These are phyloP conservation scores for Vigna radiata DNA, from an alignment of 306 rosid species.

Conservation along the genomic window DNA sequence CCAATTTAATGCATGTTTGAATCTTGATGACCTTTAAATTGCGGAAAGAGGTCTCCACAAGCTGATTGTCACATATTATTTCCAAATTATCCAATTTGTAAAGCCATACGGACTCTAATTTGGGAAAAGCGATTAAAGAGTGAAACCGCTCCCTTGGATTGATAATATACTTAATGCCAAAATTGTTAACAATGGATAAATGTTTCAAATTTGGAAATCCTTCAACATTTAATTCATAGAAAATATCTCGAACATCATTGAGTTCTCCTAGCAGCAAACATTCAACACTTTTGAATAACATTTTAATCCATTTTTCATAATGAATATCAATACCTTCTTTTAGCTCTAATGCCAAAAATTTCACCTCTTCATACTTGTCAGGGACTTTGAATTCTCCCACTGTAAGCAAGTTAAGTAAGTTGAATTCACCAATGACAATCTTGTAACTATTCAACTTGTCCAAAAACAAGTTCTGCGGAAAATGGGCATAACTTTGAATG, in stretches of 20 bases:
- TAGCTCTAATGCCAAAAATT: slow-evolving; percentile 42
- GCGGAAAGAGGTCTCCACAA: slow-evolving; percentile 25
- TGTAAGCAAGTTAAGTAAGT: neutral
- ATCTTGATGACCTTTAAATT: slow-evolving; percentile 40
- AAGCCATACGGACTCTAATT: no score
- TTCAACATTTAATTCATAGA: slow-evolving; percentile 33
- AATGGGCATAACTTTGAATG: neutral
- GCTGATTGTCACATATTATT: slow-evolving; percentile 33
- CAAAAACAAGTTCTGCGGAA: slow-evolving; percentile 14
- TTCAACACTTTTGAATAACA: slow-evolving; percentile 48
- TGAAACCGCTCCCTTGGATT: no score
- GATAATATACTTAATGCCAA: no score
- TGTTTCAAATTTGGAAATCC: slow-evolving; percentile 49
- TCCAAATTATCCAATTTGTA: slow-evolving; percentile 26
- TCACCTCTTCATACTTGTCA: slow-evolving; percentile 5
- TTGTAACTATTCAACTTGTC: slow-evolving; percentile 35
- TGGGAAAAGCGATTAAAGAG: no score
- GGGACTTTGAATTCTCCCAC: slow-evolving; percentile 12
- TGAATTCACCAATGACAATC: slow-evolving; percentile 47
- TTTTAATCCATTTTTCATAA: slow-evolving; percentile 36
- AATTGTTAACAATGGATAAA: neutral
- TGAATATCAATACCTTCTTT: slow-evolving; percentile 6
- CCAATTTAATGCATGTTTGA: neutral
- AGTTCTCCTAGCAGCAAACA: slow-evolving; percentile 43
- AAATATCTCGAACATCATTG: slow-evolving; percentile 22